Evolutionary conservation across 768 basidiomycete species (phyloP).

Genomic region (Mycena belliarum): DNA sequence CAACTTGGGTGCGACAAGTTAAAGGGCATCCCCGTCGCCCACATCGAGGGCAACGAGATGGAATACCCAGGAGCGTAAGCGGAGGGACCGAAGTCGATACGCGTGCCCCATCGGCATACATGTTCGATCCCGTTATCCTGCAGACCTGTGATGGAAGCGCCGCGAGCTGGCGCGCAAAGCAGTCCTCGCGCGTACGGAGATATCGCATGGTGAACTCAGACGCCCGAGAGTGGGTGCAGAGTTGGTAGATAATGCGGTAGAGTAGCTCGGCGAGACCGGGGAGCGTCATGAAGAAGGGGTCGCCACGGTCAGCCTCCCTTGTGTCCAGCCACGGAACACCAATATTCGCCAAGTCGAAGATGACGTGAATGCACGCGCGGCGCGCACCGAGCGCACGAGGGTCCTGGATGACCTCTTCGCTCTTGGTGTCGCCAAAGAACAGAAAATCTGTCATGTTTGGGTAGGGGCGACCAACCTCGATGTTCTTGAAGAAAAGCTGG

Average conservation of each 20-base stretch:
- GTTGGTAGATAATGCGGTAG: conserved; percentile 80
- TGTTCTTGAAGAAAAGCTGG: conserved; percentile 79
- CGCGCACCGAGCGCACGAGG: conserved; percentile 73
- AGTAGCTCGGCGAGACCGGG: conserved; percentile 85
- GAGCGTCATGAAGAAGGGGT: conserved; percentile 61
- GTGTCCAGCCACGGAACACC: conserved; percentile 65
- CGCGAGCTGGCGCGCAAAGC: conserved; percentile 84
- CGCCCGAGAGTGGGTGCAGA: conserved; percentile 85
- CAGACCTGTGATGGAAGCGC: conserved; percentile 64
- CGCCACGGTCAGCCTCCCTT: conserved; percentile 39
- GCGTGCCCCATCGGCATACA: conserved; percentile 72
- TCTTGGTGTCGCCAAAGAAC: conserved; percentile 67
- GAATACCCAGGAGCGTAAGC: conserved; percentile 80
- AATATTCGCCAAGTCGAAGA: conserved; percentile 73
- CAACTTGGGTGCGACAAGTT: too few species aligned
- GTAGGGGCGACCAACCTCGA: conserved; percentile 56
- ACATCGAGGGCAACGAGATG: conserved; percentile 87
- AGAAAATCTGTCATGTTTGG: conserved; percentile 90
- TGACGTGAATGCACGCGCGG: conserved; percentile 74
- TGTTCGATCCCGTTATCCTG: conserved; percentile 53
- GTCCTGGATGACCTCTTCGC: conserved; percentile 71
- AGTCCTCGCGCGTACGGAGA: conserved; percentile 84
- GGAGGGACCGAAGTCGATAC: conserved; percentile 70
- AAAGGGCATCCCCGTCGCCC: too few species aligned
- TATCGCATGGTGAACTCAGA: conserved; percentile 83